These are phyloP conservation scores for Lepidium aucheri DNA, from an alignment of 345 rosid genomes.

Conservation along the genomic window DNA sequence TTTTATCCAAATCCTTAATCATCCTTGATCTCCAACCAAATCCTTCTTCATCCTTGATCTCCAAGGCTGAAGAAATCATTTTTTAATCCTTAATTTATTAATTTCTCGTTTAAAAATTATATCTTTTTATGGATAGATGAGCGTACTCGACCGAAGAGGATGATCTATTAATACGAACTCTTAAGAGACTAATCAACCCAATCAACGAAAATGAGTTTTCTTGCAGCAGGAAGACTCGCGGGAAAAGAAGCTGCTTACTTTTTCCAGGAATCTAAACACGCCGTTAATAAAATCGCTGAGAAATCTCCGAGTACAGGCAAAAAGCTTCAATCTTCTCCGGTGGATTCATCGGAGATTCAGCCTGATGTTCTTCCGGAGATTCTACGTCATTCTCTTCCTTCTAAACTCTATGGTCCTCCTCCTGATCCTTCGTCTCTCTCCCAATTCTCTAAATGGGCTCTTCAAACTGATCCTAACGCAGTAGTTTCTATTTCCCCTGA, in stretches of 20 bases:
- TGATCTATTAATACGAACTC: not conserved
- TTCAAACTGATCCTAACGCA: constrained; percentile 31
- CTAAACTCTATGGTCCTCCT: constrained; percentile 42
- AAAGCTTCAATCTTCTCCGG: constrained; percentile 24
- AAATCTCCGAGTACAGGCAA: constrained; percentile 34
- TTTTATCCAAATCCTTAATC: not conserved
- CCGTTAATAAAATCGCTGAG: constrained; percentile 72
- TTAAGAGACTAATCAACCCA: not conserved
- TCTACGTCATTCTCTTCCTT: constrained; percentile 72
- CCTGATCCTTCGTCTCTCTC: constrained; percentile 59
- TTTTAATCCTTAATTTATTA: not conserved
- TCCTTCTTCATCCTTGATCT: constrained; percentile 14
- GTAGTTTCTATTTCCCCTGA: constrained; percentile 38
- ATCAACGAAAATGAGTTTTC: constrained; percentile 56
- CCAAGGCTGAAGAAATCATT: constrained; percentile 15
- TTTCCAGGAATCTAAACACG: constrained; percentile 80
- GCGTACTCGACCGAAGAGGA: not conserved
- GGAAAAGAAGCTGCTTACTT: constrained; percentile 91
- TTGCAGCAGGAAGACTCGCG: constrained; percentile 67
- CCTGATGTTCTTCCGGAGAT: constrained; percentile 91
- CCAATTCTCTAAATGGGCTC: constrained; percentile 64
- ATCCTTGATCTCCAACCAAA: constrained; percentile 24
- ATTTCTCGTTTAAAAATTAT: not conserved
- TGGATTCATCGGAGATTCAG: constrained; percentile 19
- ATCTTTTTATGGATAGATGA: not conserved